A percentile compares a stretch with the other conserved stretches of the same genome.
These are phyloP conservation scores for Boletus reticulatus DNA, from an alignment of 768 basidiomycete genomes.

Conservation along the genomic window DNA sequence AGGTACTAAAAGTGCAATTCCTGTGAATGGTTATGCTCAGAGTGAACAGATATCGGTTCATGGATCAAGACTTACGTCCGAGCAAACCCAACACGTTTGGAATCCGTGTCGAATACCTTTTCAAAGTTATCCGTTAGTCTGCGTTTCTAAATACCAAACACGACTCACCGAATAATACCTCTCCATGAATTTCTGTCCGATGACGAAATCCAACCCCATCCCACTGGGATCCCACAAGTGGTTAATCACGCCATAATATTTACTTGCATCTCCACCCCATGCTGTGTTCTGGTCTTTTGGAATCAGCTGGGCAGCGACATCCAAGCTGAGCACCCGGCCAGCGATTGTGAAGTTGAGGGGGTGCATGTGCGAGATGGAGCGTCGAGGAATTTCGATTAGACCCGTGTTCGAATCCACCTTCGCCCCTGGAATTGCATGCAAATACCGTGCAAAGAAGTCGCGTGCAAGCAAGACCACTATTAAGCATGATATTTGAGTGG, in stretches of 20 bases:
- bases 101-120: neutral
- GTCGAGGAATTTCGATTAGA: constrained; percentile 13
- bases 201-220: neutral
- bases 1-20: too few species aligned
- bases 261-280: constrained; percentile 10
- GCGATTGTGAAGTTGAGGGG: constrained; percentile 5
- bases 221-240: neutral
- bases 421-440: constrained; percentile 14
- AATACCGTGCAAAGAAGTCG: constrained; percentile 15
- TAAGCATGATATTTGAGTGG: neutral
- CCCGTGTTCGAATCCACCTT: neutral
- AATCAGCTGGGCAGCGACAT: constrained; percentile 18
- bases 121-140: neutral
- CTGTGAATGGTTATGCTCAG: too few species aligned
- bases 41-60: too few species aligned
- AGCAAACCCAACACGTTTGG: neutral
- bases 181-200: neutral
- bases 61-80: neutral
- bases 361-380: neutral
- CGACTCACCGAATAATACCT: neutral
- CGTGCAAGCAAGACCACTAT: constrained; percentile 22
- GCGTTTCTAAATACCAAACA: neutral
- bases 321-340: constrained; percentile 7
- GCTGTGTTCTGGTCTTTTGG: constrained; percentile 13
- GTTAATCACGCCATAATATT: constrained; percentile 9